phyloP scores from a whole-genome alignment of 2,329 filamentous ascomycete species.

The Lachnellula occidentalis region DNA sequence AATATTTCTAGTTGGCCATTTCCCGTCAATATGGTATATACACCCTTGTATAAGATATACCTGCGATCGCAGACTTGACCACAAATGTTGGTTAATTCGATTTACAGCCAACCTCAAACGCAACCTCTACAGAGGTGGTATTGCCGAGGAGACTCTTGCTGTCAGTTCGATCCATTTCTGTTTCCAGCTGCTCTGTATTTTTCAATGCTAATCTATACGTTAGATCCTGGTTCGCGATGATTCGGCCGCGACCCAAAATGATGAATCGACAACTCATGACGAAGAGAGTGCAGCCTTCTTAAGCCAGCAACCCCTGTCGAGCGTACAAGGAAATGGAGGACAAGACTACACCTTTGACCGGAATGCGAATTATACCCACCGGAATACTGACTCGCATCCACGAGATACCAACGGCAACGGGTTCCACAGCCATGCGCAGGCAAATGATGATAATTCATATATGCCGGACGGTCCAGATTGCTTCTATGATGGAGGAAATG shows the following conservation, averaged over 20 bases:
- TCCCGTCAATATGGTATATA: constrained; percentile 51
- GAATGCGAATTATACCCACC: constrained; percentile 21
- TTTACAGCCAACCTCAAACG: constrained; percentile 35
- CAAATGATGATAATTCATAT: constrained; percentile 19
- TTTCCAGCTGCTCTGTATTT: not conserved
- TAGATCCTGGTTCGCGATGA: constrained; percentile 27
- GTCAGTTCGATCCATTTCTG: constrained; percentile 14
- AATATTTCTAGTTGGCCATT: constrained; percentile 17
- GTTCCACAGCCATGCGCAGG: constrained; percentile 15
- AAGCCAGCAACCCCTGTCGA: constrained; percentile 12
- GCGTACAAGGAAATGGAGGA: constrained; percentile 11
- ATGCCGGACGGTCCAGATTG: constrained; percentile 16
- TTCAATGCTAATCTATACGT: constrained; percentile 10
- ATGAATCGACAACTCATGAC: constrained; percentile 8
- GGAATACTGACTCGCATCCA: constrained; percentile 11
- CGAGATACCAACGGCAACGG: constrained; percentile 16
- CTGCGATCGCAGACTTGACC: not conserved
- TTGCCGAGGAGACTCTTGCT: constrained; percentile 41
- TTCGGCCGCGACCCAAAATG: constrained; percentile 12
- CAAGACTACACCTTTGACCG: constrained; percentile 24
- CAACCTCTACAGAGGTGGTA: constrained; percentile 46
- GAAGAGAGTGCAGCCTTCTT: constrained; percentile 13
- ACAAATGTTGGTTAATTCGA: constrained; percentile 11
- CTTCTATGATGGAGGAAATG: constrained; percentile 20
- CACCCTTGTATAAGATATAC: not conserved